Base-by-base conservation (phyloP, 768 basidiomycete species). In the Lactifluus echinatus region DNA sequence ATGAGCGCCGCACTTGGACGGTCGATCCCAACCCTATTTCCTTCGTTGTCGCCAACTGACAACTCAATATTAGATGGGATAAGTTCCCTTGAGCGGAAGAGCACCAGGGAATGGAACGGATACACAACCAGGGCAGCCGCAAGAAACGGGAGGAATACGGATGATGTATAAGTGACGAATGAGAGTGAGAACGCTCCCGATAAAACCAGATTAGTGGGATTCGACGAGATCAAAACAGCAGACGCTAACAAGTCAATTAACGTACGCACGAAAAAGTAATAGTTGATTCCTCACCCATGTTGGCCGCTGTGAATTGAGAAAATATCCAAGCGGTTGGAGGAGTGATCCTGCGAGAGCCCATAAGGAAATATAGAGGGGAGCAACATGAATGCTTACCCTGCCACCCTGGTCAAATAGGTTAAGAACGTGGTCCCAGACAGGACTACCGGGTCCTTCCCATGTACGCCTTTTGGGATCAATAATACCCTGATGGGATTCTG, bases 151-250 rank as follows among this genome's bases (percentile, higher is more conserved):
- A 94, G 73, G 48, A 89, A 85, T 15, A 87, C 81, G 71, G 92
- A 92, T 0, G 85, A 87, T 0, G 87, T 89, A 70, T 87, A 93
- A 0, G 82, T 80, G 8, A 80, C 79, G 61, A 89, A 89, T 48
- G 87, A 85, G 45, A 95, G 76, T 4, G 74, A 67, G 67, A 96
- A 93, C 0, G 91, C 90, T 52, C 90, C 91, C 49, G 90, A 88
- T 23, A 96, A 82, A 46, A 98, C 87, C 21, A 96, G 84, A 65
- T 97, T 98, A 1, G 95, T 98, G 2, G 90, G 92, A 66, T 97
- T 98, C 0, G 87, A 88, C 2, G 92, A 85, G 48, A 96, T 90
- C 7, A 82, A 72, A 0, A 80, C 73, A 17, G 76, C 76, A 17
- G 75, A 77, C 7, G 77, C 79, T 72, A 52, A n/a, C n/a, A 2